Conservation (phyloP, 75 land plant species). For the Picea sitchensis region DNA sequence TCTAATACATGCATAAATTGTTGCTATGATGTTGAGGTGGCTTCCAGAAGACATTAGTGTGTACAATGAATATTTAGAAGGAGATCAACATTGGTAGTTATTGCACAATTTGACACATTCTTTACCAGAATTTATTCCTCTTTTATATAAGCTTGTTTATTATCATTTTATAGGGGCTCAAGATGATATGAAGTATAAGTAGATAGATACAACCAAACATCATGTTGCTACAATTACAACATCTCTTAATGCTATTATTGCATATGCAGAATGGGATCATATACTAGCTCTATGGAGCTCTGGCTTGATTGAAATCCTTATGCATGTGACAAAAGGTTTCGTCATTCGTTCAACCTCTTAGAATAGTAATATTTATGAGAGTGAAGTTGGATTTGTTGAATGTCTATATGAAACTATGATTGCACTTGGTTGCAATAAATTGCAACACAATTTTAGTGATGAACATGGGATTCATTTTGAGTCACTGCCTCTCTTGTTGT, state of each 20-base stretch:
- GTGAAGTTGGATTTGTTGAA: no score
- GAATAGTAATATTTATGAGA: conserved; percentile 29
- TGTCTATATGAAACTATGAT: conserved; percentile 88
- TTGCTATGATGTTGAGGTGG: conserved; percentile 94
- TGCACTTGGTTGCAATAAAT: conserved; percentile 66
- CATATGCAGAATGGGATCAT: conserved; percentile 99
- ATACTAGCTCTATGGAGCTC: conserved; percentile 65
- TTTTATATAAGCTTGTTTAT: conserved; percentile 81
- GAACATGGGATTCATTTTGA: no score
- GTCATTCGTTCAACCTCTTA: conserved; percentile 22
- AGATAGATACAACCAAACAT: conserved; percentile 63
- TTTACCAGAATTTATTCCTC: conserved; percentile 70
- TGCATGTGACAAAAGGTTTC: conserved; percentile 50
- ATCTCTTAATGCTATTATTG: conserved; percentile 78
- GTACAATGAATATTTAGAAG: conserved; percentile 99
- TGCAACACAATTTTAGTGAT: conserved; percentile 63
- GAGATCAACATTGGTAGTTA: conserved; percentile 78
- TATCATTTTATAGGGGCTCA: conserved; percentile 74
- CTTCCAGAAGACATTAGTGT: conserved; percentile 99
- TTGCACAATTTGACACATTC: conserved; percentile 78
- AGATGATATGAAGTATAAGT: conserved; percentile 40
- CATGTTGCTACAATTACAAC: conserved; percentile 79
- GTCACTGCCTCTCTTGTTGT: no score
- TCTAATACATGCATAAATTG: conserved; percentile 89
- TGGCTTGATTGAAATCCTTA: conserved; percentile 73